Evolutionary conservation across 2,329 filamentous ascomycete species (phyloP).

Genomic region (Aureobasidium sp.): DNA sequence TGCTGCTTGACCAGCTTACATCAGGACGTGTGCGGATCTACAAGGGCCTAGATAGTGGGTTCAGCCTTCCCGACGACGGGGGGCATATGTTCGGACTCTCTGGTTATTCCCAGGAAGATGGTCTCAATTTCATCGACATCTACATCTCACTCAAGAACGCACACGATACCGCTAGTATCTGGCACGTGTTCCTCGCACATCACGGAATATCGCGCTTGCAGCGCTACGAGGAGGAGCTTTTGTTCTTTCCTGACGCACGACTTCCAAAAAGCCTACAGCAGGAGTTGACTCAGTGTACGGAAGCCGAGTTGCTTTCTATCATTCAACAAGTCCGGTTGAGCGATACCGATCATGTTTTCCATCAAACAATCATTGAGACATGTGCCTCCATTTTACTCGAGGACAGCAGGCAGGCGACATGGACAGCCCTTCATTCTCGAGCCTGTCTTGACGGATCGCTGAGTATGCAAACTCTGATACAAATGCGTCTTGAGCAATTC

Average conservation of each 20-base stretch:
- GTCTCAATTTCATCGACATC: constrained; percentile 8
- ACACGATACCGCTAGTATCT: constrained; percentile 17
- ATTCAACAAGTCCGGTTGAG: constrained; percentile 16
- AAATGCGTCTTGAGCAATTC: constrained; percentile 13
- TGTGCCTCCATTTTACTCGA: constrained; percentile 13
- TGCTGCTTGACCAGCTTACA: constrained; percentile 15
- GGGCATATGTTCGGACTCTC: constrained; percentile 18
- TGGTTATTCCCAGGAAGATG: constrained; percentile 1
- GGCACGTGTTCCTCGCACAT: constrained; percentile 18
- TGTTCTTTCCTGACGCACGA: constrained; percentile 11
- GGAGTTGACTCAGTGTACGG: constrained; percentile 16
- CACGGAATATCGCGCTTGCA: constrained; percentile 16
- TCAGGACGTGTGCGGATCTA: constrained; percentile 15
- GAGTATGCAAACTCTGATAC: constrained; percentile 5
- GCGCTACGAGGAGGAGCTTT: constrained; percentile 17
- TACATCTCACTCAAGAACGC: constrained; percentile 18
- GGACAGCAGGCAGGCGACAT: constrained; percentile 11
- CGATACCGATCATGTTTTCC: constrained; percentile 8
- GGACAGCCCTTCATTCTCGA: constrained; percentile 16
- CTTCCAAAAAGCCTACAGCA: constrained; percentile 17
- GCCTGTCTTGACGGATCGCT: constrained; percentile 17
- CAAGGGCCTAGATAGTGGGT: constrained; percentile 18
- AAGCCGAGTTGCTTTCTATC: constrained; percentile 16
- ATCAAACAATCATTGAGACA: constrained; percentile 12
- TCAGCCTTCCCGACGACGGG: constrained; percentile 17